These are phyloP conservation scores for Sphagnum magellanicum DNA, from an alignment of 228 moss, liverwort and hornwort species.

Conservation along the genomic window DNA sequence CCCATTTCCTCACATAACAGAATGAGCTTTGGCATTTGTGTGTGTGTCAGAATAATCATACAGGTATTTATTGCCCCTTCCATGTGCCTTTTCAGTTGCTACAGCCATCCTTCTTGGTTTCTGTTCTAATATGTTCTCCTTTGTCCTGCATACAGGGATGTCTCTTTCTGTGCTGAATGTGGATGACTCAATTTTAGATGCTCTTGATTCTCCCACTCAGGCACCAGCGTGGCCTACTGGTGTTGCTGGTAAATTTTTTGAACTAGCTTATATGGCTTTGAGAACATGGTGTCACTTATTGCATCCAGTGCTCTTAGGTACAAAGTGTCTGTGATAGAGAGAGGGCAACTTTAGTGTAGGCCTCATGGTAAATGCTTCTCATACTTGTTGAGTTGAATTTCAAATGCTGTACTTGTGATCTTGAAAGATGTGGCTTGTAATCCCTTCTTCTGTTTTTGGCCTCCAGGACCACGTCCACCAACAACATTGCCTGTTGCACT, in stretches of 20 bases:
- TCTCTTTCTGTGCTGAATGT: constrained; percentile 96
- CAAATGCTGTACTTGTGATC: no score
- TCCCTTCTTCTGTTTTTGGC: constrained; percentile 12
- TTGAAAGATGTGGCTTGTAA: background rate
- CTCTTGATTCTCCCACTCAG: constrained; percentile 74
- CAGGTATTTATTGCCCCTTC: no score
- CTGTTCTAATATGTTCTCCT: no score
- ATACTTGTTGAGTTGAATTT: no score
- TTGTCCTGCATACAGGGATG: constrained; percentile 43
- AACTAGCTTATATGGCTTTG: constrained; percentile 15
- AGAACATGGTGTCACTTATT: constrained; percentile 6
- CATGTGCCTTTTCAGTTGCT: no score
- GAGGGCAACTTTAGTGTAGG: no score
- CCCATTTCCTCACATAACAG: background rate
- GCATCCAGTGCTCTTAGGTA: background rate
- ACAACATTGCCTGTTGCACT: constrained; percentile 87
- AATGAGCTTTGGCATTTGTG: no score
- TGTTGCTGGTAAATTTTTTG: constrained; percentile 58
- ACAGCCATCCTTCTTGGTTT: no score
- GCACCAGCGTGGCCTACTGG: constrained; percentile 97
- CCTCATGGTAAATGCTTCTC: no score
- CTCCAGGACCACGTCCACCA: constrained; percentile 82
- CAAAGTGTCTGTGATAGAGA: constrained; percentile 10
- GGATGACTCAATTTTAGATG: constrained; percentile 62
- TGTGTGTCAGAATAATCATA: no score